Conservation (phyloP, 177 flowering plant species). For the Tripterygium wilfordii region DNA sequence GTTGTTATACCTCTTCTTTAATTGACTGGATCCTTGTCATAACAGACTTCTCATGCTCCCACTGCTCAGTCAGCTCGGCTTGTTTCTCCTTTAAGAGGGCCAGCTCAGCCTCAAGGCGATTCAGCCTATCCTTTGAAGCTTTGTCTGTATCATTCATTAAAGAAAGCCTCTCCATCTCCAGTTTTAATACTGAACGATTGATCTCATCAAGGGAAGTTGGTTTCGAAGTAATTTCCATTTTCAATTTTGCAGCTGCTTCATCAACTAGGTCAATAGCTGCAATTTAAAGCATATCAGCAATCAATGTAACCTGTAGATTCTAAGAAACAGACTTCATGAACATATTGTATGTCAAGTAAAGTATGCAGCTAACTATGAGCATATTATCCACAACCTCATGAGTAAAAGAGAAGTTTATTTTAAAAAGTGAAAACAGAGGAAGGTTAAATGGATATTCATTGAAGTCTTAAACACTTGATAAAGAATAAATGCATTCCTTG, state of each 20-base stretch:
- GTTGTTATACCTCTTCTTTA: constrained; percentile 77
- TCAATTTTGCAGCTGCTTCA: constrained; percentile 95
- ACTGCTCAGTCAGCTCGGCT: constrained; percentile 71
- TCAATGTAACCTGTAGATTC: not conserved
- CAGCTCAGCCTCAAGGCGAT: constrained; percentile 78
- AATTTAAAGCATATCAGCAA: constrained; percentile 9
- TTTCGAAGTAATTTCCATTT: constrained; percentile 95
- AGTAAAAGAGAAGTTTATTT: too few species aligned
- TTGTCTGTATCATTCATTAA: constrained; percentile 83
- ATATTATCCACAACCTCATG: too few species aligned
- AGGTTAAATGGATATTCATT: too few species aligned
- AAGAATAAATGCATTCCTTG: too few species aligned
- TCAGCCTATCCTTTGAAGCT: constrained; percentile 84
- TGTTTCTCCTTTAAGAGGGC: constrained; percentile 67
- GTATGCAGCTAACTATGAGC: not conserved
- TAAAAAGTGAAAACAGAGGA: too few species aligned
- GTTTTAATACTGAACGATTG: constrained; percentile 76
- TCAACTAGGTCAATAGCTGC: constrained; percentile 97
- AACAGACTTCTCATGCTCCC: constrained; percentile 93
- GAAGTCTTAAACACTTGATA: too few species aligned
- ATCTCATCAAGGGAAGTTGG: constrained; percentile 93
- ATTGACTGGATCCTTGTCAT: constrained; percentile 90
- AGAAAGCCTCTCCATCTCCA: constrained; percentile 93
- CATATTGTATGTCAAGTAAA: not conserved
- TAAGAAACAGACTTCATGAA: not conserved